Evolutionary conservation across 371 early-diverging fungal genomes (phyloP).

Genomic region (Parasitella parasitica): DNA sequence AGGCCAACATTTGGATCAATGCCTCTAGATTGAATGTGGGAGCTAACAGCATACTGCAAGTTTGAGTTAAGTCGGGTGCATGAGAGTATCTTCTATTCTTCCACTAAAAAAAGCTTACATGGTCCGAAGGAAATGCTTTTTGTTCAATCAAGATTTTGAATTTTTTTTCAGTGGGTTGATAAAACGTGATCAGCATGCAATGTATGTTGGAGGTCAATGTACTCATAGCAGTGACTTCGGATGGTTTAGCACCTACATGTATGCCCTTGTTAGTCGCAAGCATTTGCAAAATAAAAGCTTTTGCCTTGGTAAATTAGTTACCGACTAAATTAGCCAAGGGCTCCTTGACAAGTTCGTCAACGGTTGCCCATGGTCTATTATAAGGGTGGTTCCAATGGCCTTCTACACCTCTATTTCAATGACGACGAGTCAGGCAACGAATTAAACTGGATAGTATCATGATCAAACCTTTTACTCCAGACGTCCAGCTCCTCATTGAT

Average conservation of each 20-base stretch:
- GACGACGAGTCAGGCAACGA: background rate
- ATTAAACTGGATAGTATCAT: background rate
- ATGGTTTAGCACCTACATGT: slow-evolving; percentile 66
- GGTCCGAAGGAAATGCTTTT: slow-evolving; percentile 95
- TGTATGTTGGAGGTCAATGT: slow-evolving; percentile 93
- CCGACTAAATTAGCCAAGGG: slow-evolving; percentile 80
- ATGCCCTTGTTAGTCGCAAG: no score
- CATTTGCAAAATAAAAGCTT: no score
- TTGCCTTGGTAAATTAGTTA: no score
- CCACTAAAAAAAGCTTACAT: slow-evolving; percentile 38
- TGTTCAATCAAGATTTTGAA: slow-evolving; percentile 91
- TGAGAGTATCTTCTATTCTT: slow-evolving; percentile 53
- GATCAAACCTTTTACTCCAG: slow-evolving; percentile 71
- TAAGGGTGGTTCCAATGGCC: slow-evolving; percentile 87
- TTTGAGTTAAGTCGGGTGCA: slow-evolving; percentile 7
- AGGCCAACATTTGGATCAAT: slow-evolving; percentile 70
- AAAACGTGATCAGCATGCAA: slow-evolving; percentile 88
- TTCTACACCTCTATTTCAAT: slow-evolving; percentile 66
- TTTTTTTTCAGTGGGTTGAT: slow-evolving; percentile 73
- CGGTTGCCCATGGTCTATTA: slow-evolving; percentile 86
- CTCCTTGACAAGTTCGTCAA: slow-evolving; percentile 78
- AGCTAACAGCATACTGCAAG: slow-evolving; percentile 79
- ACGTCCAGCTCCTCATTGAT: slow-evolving; percentile 89
- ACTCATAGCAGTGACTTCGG: slow-evolving; percentile 91
- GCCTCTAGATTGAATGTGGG: slow-evolving; percentile 85